Evolutionary conservation across 352 stramenopile genomes (phyloP), one percentile per base, ranked within the genome.

Genomic region (Phytopythium vexans): DNA sequence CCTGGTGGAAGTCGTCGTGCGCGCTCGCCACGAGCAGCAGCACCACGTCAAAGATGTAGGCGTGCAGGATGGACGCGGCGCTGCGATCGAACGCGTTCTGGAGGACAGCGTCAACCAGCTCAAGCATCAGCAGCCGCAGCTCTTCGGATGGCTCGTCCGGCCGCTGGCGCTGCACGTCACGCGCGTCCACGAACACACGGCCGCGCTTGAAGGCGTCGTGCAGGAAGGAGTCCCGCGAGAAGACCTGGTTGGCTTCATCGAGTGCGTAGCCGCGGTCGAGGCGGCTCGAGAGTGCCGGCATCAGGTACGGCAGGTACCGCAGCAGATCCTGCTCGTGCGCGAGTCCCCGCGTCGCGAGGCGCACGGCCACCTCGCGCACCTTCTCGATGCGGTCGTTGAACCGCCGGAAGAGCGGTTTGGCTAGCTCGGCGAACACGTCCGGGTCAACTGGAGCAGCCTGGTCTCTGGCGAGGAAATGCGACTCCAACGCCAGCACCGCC

Each of bases 371-470:
- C 12, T 88, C 81, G 8, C 84, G 70, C 11, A 92, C 79, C 43
- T 89, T 92, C 38, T 94, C 84, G 7, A 91, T 56, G 6, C 76
- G 77, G 56, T 92, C 84, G 47, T 89, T 92, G 49, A 94, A 92
- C 31, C 82, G 78, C 59, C 86, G 90, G 57, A 94, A 89, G 9
- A 94, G 58, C 16, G 77, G 67, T 44, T 92, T 92, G 39, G 77
- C 79, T 33, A 92, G 70, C 35, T 77, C 65, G 8, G 52, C 52
- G 51, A 93, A 83, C 0, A 35, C 37, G 1, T 31, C 11, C 6
- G 47, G 41, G 15, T 53, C 38, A 7, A 56, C 41, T 36, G 44
- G 5, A 14, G 38, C 34, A 34, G 56, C 41, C 4, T 27, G 41
- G n/a, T 32, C 12, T 52, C 21, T 16, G 39, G 16, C 16, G 7